A percentile compares a stretch with the other conserved stretches of the same genome.
Evolutionary conservation across 768 basidiomycete genomes (phyloP).

Genomic region (Neoboletus subvelutipes): DNA sequence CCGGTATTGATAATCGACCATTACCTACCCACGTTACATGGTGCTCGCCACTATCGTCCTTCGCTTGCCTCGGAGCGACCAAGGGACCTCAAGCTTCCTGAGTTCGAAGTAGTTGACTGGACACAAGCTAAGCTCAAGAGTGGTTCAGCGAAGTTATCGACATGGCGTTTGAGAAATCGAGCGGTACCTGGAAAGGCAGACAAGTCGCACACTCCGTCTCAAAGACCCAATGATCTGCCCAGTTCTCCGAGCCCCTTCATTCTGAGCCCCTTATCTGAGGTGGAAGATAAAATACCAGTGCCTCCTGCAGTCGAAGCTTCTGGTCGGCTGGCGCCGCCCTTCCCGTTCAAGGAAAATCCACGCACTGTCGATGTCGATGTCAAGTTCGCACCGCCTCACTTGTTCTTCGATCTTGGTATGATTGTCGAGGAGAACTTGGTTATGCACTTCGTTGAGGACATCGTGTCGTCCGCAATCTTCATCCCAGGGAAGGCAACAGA

Average conservation of each 20-base stretch:
- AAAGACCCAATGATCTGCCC: slow-evolving; percentile 13
- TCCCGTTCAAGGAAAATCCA: slow-evolving; percentile 1
- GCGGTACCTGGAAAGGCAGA: slow-evolving; percentile 16
- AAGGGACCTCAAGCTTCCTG: slow-evolving; percentile 42
- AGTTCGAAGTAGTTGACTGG: slow-evolving; percentile 65
- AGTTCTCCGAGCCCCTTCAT: slow-evolving; percentile 20
- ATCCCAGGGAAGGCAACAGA: slow-evolving; percentile 3
- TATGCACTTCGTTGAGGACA: slow-evolving; percentile 49
- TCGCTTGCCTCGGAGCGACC: slow-evolving; percentile 23
- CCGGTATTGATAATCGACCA: slow-evolving; percentile 78
- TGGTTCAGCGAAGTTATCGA: slow-evolving; percentile 53
- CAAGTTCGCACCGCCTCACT: slow-evolving; percentile 61
- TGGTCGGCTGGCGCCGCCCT: slow-evolving; percentile 4
- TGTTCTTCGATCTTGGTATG: slow-evolving; percentile 69
- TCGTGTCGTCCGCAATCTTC: slow-evolving; percentile 27
- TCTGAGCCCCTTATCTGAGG: slow-evolving; percentile 17
- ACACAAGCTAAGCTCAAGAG: slow-evolving; percentile 42
- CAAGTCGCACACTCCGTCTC: slow-evolving; percentile 21
- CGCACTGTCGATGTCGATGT: slow-evolving; percentile 33
- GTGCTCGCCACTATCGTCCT: slow-evolving; percentile 43
- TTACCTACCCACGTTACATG: slow-evolving; percentile 60
- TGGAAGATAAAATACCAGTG: slow-evolving; percentile 8
- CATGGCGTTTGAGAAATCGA: slow-evolving; percentile 56
- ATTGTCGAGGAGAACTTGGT: slow-evolving; percentile 39
- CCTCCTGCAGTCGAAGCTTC: slow-evolving; percentile 23